Evolutionary conservation across 495 filamentous ascomycete species (phyloP).

Genomic region (Mycothermus thermophilus): DNA sequence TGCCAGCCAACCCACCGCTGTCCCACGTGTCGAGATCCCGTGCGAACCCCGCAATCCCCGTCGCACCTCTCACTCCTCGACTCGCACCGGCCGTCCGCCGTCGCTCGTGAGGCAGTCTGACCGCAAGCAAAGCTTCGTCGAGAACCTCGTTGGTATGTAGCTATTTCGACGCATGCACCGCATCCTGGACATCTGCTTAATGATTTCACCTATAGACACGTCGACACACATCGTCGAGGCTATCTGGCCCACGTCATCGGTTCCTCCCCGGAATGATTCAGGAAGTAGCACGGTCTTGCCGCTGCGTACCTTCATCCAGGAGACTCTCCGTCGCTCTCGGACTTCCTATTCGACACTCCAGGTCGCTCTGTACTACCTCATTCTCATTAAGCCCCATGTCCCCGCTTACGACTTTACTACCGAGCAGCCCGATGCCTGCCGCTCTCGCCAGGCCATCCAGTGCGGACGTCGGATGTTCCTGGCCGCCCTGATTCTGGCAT

Average conservation of each 20-base stretch:
- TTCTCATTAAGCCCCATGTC: slow-evolving; percentile 84
- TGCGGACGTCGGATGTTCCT: slow-evolving; percentile 98
- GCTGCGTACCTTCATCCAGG: slow-evolving; percentile 89
- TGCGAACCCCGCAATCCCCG: slow-evolving; percentile 67
- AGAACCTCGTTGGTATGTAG: slow-evolving; percentile 92
- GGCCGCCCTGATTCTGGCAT: slow-evolving; percentile 80
- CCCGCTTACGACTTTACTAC: slow-evolving; percentile 69
- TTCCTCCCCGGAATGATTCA: slow-evolving; percentile 41
- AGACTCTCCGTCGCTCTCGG: slow-evolving; percentile 84
- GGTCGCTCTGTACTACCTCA: slow-evolving; percentile 90
- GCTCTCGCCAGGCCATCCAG: slow-evolving; percentile 67
- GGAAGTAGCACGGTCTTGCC: slow-evolving; percentile 64
- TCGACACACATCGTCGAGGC: slow-evolving; percentile 94
- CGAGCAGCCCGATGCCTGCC: slow-evolving; percentile 68
- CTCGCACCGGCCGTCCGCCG: slow-evolving; percentile 56
- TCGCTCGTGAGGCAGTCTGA: slow-evolving; percentile 79
- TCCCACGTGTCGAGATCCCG: too few relatives aligned
- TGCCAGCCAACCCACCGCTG: too few relatives aligned
- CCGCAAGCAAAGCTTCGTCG: slow-evolving; percentile 90
- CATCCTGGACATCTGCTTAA: slow-evolving; percentile 14
- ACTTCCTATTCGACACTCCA: slow-evolving; percentile 96
- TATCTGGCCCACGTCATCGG: slow-evolving; percentile 79
- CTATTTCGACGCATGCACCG: slow-evolving; percentile 6
- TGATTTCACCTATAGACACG: slow-evolving; percentile 50
- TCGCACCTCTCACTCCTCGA: slow-evolving; percentile 45